Evolutionary conservation across 306 rosid species (phyloP).

Genomic region (Rosa lucieae): DNA sequence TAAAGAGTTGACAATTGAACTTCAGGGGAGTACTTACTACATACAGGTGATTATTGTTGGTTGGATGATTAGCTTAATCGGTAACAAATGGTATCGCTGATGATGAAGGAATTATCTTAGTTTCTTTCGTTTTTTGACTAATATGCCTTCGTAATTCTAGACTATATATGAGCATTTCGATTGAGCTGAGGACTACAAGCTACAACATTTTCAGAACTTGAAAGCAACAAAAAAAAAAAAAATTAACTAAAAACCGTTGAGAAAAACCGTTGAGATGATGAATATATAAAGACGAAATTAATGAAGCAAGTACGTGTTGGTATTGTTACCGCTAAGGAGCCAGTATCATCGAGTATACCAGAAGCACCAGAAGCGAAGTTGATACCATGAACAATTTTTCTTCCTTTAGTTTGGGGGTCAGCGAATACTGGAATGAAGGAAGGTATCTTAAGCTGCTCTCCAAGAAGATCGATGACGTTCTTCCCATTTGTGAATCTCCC

Average conservation of each 20-base stretch:
- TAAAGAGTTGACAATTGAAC: background rate
- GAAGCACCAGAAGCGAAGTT: conserved; percentile 52
- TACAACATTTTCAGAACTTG: no score
- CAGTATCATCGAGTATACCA: conserved; percentile 51
- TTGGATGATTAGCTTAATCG: no score
- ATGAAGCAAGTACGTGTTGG: background rate
- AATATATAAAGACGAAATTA: background rate
- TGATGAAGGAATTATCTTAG: background rate
- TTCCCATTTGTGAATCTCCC: conserved; percentile 58
- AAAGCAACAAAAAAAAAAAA: background rate
- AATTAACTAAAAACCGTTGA: background rate
- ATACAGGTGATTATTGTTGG: no score
- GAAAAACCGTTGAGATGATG: background rate
- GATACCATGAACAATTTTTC: conserved; percentile 41
- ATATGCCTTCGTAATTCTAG: background rate
- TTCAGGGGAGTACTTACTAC: background rate
- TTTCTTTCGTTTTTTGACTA: no score
- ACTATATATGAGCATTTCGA: background rate
- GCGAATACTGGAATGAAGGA: conserved; percentile 36
- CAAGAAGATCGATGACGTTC: conserved; percentile 45
- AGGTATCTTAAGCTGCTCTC: conserved; percentile 37
- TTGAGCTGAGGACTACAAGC: background rate
- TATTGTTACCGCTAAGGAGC: conserved; percentile 31
- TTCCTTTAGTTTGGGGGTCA: conserved; percentile 40
- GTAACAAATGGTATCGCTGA: background rate